A percentile compares a stretch with the other conserved stretches of the same genome.
phyloP scores from a whole-genome alignment of 225 moss, liverwort and hornwort genomes.

The Bryum argenteum region DNA sequence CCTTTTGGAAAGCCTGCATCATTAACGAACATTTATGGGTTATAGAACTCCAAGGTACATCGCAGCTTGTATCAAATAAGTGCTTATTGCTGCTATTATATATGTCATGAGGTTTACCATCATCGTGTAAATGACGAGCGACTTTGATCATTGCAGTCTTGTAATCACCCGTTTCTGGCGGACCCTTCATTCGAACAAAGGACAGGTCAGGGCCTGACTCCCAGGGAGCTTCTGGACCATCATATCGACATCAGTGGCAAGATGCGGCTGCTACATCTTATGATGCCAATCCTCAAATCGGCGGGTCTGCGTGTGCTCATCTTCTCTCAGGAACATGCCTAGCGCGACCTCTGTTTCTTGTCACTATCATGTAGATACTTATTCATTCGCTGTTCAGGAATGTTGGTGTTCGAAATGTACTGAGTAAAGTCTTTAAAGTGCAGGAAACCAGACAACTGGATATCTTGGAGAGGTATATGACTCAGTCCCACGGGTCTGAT shows the following conservation, averaged over 20 bases:
- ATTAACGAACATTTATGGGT: neutral
- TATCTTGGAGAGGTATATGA: constrained; percentile 63
- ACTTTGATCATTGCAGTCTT: constrained; percentile 48
- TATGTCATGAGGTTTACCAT: constrained; percentile 7
- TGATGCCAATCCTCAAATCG: constrained; percentile 52
- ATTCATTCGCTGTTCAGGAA: neutral
- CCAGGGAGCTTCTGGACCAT: constrained; percentile 48
- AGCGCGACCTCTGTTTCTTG: constrained; percentile 19
- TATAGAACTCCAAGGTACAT: constrained; percentile 4
- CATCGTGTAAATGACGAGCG: constrained; percentile 17
- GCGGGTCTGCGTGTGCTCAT: constrained; percentile 53
- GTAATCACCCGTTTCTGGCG: constrained; percentile 64
- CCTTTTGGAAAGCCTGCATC: neutral
- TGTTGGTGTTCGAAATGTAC: constrained; percentile 22
- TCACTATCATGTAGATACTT: constrained; percentile 1
- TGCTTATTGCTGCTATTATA: constrained; percentile 13
- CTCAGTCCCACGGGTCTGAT: constrained; percentile 54
- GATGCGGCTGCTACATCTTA: constrained; percentile 54
- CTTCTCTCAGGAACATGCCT: constrained; percentile 54
- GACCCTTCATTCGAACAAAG: constrained; percentile 44
- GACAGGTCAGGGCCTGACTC: constrained; percentile 39
- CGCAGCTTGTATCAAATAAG: neutral
- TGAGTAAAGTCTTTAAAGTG: constrained; percentile 24
- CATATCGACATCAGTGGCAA: constrained; percentile 70
- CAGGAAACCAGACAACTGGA: constrained; percentile 63